Conservation (phyloP, 768 basidiomycete species). For the Lactifluus piperatus region DNA sequence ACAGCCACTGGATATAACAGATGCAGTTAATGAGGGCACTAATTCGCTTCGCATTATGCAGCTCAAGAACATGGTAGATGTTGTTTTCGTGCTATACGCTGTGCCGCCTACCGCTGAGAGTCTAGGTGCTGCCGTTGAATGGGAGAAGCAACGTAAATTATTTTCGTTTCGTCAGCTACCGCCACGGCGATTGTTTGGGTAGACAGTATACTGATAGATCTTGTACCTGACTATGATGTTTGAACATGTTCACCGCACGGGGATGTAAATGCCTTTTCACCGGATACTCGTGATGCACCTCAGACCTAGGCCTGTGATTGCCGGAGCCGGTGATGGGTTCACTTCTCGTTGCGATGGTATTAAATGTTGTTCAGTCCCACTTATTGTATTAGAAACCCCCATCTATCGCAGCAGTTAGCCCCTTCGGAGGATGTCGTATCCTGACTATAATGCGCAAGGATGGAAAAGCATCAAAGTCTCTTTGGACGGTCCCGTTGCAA, state of each 20-base stretch:
- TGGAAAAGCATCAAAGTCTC: slow-evolving; percentile 37
- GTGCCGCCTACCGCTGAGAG: slow-evolving; percentile 1
- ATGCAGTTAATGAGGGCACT: slow-evolving; percentile 7
- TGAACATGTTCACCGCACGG: neutral
- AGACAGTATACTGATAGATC: too few relatives aligned
- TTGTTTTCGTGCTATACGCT: slow-evolving; percentile 12
- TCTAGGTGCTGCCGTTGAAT: neutral
- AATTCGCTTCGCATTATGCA: slow-evolving; percentile 15
- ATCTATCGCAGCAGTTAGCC: neutral
- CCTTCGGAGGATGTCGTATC: slow-evolving; percentile 6
- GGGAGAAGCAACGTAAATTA: slow-evolving; percentile 1
- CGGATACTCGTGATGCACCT: neutral
- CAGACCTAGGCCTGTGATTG: neutral
- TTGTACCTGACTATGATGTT: too few relatives aligned
- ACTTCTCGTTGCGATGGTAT: neutral
- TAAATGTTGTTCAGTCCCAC: neutral
- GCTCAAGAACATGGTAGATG: slow-evolving; percentile 8
- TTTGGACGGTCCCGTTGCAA: slow-evolving; percentile 36
- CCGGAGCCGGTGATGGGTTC: neutral
- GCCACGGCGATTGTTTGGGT: neutral
- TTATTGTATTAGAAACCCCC: neutral
- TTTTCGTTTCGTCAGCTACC: neutral
- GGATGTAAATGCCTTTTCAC: neutral
- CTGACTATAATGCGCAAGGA: slow-evolving; percentile 21
- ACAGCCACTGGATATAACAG: slow-evolving; percentile 11